Conservation (phyloP, 345 rosid genomes). For the Eucalyptus urophylla region DNA sequence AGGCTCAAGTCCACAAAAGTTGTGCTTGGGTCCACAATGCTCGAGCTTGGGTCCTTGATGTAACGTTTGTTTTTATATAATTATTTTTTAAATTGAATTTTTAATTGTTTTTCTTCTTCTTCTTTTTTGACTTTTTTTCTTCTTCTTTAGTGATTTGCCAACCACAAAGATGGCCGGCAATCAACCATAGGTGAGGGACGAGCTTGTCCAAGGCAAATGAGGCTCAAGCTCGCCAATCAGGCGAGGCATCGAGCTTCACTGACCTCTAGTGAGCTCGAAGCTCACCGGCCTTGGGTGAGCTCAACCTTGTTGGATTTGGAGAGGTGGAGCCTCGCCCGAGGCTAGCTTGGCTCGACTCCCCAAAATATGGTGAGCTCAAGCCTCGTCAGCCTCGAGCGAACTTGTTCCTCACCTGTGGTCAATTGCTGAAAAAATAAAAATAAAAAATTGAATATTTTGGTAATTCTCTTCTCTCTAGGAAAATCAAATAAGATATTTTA, state of each 20-base stretch:
- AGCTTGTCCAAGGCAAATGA: not conserved
- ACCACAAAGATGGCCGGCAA: too few species aligned
- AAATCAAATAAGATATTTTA: too few species aligned
- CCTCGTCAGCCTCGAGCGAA: accelerated
- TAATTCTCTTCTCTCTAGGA: too few species aligned
- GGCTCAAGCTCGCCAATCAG: not conserved
- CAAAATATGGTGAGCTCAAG: not conserved
- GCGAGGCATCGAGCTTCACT: accelerated
- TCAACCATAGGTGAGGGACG: not conserved
- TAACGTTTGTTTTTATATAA: accelerated
- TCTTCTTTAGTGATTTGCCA: too few species aligned
- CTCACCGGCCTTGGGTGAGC: not conserved
- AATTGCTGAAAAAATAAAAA: accelerated
- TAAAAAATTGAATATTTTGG: too few species aligned
- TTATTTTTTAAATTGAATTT: too few species aligned
- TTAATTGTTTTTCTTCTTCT: too few species aligned
- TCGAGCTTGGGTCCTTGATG: too few species aligned
- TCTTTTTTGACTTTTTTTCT: too few species aligned
- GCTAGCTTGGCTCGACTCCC: accelerated
- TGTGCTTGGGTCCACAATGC: too few species aligned
- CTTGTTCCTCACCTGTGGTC: accelerated
- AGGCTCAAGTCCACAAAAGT: too few species aligned
- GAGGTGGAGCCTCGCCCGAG: accelerated
- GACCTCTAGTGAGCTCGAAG: too few species aligned
- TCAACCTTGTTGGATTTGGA: not conserved